Evolutionary conservation across 108 stramenopile genomes (phyloP), one percentile per base, ranked within the genome.

Genomic region (Cyclotella sp.): DNA sequence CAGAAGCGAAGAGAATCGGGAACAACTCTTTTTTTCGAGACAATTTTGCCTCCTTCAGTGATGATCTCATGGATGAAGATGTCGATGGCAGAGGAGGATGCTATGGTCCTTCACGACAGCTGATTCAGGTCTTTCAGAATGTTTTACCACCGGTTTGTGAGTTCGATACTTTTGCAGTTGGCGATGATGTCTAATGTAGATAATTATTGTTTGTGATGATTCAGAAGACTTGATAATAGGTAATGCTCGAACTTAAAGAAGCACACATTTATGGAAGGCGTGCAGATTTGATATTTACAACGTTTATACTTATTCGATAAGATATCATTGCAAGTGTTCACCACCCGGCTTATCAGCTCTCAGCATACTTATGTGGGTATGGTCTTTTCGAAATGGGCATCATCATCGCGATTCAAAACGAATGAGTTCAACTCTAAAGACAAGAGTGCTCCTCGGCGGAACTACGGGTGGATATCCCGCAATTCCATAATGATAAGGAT

Each of bases 351-450:
- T n/a, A n/a, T n/a, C n/a, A n/a, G n/a, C n/a, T n/a, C n/a, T n/a
- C n/a, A n/a, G n/a, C n/a, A n/a, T n/a, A n/a, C n/a, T n/a, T 6
- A 34, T 34, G 34, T 34, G 34, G 34, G 34, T 6, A 34, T 34
- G 34, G 34, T 34, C 34, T 2, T n/a, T 49, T n/a, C 47, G 3
- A n/a, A 49, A 49, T 49, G 15, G 18, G 15, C 18, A n/a, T 26
- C 15, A 39, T 40, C 34, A 62, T 62, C 60, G 29, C 15, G 72
- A 65, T 44, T 74, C 75, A 81, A 80, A 92, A 24, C 75, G 68
- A 41, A 95, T 70, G 27, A 96, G 68, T 77, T 97, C 93, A 1
- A 95, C 67, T 61, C 89, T 88, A 64, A 90, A 97, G 44, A 88
- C 69, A n/a, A 95, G 86, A 21, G 88, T 87, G 2, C 88, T 71